These are phyloP conservation scores for Uromyces viciae-fabae DNA, from an alignment of 1,284 basidiomycete species.

Conservation along the genomic window DNA sequence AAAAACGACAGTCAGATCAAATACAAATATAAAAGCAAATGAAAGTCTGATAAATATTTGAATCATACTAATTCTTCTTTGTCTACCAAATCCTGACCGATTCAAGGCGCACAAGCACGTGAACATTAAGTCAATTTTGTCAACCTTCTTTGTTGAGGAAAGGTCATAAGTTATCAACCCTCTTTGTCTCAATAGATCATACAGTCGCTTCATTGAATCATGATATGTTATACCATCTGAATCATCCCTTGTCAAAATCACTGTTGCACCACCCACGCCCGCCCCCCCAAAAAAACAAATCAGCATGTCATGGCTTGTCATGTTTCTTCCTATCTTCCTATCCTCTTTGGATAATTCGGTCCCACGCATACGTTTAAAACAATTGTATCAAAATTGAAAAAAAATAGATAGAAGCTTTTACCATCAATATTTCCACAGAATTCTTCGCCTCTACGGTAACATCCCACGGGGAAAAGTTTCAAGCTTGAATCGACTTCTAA, in stretches of 20 bases:
- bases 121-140: background rate
- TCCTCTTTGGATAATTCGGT: too few relatives aligned
- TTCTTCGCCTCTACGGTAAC: conserved; percentile 67
- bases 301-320: too few relatives aligned
- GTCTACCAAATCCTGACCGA: conserved; percentile 22
- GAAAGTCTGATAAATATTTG: conserved; percentile 50
- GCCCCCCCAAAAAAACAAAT: too few relatives aligned
- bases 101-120: background rate
- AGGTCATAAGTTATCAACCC: conserved; percentile 63
- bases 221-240: conserved; percentile 46
- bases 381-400: background rate
- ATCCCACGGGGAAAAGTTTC: conserved; percentile 81
- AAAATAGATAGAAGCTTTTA: conserved; percentile 67
- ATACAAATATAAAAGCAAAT: too few relatives aligned
- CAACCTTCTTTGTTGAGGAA: background rate
- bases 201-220: conserved; percentile 64
- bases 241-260: conserved; percentile 11
- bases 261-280: too few relatives aligned
- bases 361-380: too few relatives aligned
- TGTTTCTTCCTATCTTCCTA: too few relatives aligned
- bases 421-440: conserved; percentile 87
- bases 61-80: conserved; percentile 64
- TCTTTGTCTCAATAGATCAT: conserved; percentile 62
- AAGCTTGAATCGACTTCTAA: conserved; percentile 67
- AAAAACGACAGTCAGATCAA: background rate